Conservation (phyloP, 2,329 filamentous ascomycete genomes). For the Diaporthe citrichinensis region DNA sequence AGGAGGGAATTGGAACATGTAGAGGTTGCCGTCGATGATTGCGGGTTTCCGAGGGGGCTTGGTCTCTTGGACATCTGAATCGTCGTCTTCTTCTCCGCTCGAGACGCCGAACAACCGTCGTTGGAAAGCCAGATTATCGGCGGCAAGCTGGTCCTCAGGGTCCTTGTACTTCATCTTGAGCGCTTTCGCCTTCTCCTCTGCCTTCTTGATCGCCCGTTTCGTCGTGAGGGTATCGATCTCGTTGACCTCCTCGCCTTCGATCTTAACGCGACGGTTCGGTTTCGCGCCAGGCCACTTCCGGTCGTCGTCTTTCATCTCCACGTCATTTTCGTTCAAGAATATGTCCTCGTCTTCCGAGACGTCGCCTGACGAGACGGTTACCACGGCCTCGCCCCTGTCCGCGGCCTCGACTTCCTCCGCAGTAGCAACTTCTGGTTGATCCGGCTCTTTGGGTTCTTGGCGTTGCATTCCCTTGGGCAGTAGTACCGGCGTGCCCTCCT, state of each 20-base stretch:
- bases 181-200: slow-evolving; percentile 44
- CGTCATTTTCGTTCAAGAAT: slow-evolving; percentile 36
- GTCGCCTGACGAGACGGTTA: slow-evolving; percentile 52
- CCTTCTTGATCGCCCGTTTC: slow-evolving; percentile 33
- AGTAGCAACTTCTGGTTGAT: slow-evolving; percentile 67
- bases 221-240: slow-evolving; percentile 57
- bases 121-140: slow-evolving; percentile 50
- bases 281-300: slow-evolving; percentile 61
- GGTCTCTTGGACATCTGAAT: slow-evolving; percentile 29
- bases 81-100: slow-evolving; percentile 40
- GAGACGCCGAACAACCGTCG: slow-evolving; percentile 49
- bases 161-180: slow-evolving; percentile 46
- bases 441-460: slow-evolving; percentile 64
- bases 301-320: slow-evolving; percentile 51
- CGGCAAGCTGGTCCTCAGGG: slow-evolving; percentile 50
- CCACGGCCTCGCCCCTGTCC: slow-evolving; percentile 62
- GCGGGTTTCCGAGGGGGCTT: slow-evolving; percentile 42
- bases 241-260: slow-evolving; percentile 61
- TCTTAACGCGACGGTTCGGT: slow-evolving; percentile 49
- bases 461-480: slow-evolving; percentile 71
- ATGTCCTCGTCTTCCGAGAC: slow-evolving; percentile 54
- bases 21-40: slow-evolving; percentile 67
- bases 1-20: slow-evolving; percentile 76
- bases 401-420: slow-evolving; percentile 71
- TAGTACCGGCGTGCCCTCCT: slow-evolving; percentile 36